phyloP scores from a whole-genome alignment of 2,329 filamentous ascomycete species.

The Claviceps pusilla region DNA sequence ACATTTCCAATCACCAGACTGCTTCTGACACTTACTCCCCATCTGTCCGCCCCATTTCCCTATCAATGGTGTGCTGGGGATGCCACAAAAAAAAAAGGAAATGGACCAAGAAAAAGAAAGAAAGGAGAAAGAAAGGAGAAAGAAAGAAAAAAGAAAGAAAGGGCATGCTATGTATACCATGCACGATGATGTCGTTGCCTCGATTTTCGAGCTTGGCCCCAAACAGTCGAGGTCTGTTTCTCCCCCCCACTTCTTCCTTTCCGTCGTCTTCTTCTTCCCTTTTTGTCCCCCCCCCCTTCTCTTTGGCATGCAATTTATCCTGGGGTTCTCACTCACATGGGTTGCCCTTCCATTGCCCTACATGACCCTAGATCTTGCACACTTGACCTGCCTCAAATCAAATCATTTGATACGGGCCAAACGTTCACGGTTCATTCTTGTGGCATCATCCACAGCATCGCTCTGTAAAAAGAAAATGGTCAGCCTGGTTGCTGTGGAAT shows the following conservation, averaged over 20 bases:
- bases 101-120: background rate
- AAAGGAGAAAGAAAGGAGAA: background rate
- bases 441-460: conserved; percentile 68
- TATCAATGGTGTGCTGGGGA: background rate
- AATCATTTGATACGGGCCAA: conserved; percentile 44
- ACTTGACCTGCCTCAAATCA: background rate
- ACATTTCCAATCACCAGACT: background rate
- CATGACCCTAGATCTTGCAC: background rate
- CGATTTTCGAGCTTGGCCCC: background rate
- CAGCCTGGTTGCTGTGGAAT: conserved; percentile 10
- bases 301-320: background rate
- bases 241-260: background rate
- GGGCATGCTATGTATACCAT: background rate
- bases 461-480: conserved; percentile 36
- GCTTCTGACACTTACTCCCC: background rate
- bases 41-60: background rate
- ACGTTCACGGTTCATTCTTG: conserved; percentile 61
- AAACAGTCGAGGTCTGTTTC: background rate
- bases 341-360: background rate
- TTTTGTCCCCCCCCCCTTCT: background rate
- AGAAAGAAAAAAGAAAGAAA: background rate
- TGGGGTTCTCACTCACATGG: no score
- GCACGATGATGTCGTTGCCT: background rate
- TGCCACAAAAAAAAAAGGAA: background rate
- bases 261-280: background rate